These are phyloP conservation scores for Aspergillus candidus DNA, from an alignment of 2,329 filamentous ascomycete genomes.

Conservation along the genomic window DNA sequence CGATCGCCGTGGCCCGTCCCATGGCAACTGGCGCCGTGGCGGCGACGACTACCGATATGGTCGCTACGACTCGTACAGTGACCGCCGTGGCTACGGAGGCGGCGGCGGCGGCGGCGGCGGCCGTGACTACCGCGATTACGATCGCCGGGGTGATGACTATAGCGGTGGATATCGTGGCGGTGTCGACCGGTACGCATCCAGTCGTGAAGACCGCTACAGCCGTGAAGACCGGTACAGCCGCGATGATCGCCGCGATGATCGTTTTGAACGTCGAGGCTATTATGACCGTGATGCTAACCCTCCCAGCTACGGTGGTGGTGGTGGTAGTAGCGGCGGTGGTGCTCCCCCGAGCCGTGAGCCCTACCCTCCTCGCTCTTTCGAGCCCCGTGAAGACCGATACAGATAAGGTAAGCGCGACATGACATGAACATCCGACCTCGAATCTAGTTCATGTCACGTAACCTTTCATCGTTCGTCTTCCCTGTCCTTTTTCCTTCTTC, in stretches of 20 bases:
- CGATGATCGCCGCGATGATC: slow-evolving; percentile 45
- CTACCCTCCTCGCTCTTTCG: slow-evolving; percentile 34
- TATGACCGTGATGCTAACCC: slow-evolving; percentile 50
- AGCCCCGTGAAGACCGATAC: slow-evolving; percentile 38
- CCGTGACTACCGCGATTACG: slow-evolving; percentile 41
- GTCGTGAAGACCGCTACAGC: slow-evolving; percentile 43
- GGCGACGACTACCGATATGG: slow-evolving; percentile 40
- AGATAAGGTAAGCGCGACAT: slow-evolving; percentile 36
- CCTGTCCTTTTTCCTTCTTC: slow-evolving; percentile 12
- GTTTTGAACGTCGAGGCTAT: slow-evolving; percentile 47
- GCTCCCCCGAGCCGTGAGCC: slow-evolving; percentile 34
- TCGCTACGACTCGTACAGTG: slow-evolving; percentile 42
- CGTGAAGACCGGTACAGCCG: slow-evolving; percentile 40
- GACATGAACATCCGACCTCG: slow-evolving; percentile 14
- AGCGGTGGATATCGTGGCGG: slow-evolving; percentile 37
- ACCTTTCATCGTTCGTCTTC: slow-evolving; percentile 15
- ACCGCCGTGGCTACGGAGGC: slow-evolving; percentile 46
- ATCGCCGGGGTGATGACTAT: slow-evolving; percentile 38
- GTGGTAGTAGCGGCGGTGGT: slow-evolving; percentile 18
- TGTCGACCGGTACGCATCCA: slow-evolving; percentile 40
- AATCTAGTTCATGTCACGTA: slow-evolving; percentile 13
- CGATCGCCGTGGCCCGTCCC: slow-evolving; percentile 49
- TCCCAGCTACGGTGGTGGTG: slow-evolving; percentile 37
- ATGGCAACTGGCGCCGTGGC: slow-evolving; percentile 44
- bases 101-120: slow-evolving; percentile 10